Evolutionary conservation across 2,329 filamentous ascomycete species (phyloP), one percentile per base, ranked within the genome.

Genomic region (Xylariaceae sp.): DNA sequence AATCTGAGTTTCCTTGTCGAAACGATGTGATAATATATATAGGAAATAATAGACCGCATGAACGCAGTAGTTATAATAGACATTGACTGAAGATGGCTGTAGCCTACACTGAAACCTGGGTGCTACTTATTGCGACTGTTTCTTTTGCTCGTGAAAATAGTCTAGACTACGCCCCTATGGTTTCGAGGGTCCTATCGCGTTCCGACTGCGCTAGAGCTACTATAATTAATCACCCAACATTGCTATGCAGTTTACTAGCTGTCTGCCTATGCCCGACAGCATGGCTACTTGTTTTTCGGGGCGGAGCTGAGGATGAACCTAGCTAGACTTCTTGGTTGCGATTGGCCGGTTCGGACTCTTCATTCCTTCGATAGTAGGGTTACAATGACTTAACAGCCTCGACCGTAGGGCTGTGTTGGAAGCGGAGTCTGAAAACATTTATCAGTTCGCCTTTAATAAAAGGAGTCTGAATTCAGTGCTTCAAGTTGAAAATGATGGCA

Each of bases 1-100:
- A 60, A 41, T 60, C 40, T 0, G 68, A 70, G 43, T 66, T 65
- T 48, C n/a, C 19, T 67, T n/a, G 26, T 48, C 7, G 54, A 57
- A 7, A 54, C 50, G 16, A 40, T 42, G 10, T 64, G 50, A 52
- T 56, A 4, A 47, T 43, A 47, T 43, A 40, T n/a, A 3, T 44
- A n/a, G 7, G 23, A 47, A 16, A 29, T 51, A n/a, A 20, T 20
- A 40, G 20, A 16, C 23, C 23, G 23, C 23, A 26, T n/a, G n/a
- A n/a, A n/a, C n/a, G n/a, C n/a, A n/a, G n/a, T n/a, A n/a, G n/a
- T n/a, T n/a, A n/a, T n/a, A n/a, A n/a, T n/a, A n/a, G 23, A 26
- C 23, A 26, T 26, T 4, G 4, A 9, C 23, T 26, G 23, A 26
- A 26, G 23, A 26, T 26, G 23, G 23, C 9, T 4, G 9, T 9